These are phyloP conservation scores for Coemansia sp. DNA, from an alignment of 192 early-diverging fungal genomes.

Conservation along the genomic window DNA sequence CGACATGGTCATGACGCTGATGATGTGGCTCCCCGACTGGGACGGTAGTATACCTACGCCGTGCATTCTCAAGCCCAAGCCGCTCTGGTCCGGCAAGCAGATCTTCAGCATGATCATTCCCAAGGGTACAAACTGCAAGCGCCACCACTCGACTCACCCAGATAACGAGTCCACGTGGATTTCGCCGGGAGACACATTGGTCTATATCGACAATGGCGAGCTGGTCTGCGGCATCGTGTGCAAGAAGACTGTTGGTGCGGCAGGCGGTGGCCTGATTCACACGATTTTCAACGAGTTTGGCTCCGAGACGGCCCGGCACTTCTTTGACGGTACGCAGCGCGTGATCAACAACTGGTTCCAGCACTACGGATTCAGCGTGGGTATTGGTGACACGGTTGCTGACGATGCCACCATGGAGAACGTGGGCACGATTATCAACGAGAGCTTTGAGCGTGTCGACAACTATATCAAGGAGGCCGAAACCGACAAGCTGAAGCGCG, in stretches of 20 bases:
- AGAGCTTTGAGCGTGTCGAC: slow-evolving; percentile 76
- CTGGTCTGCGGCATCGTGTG: slow-evolving; percentile 92
- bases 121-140: slow-evolving; percentile 88
- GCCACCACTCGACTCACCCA: slow-evolving; percentile 75
- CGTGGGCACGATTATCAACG: slow-evolving; percentile 76
- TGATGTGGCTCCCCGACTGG: slow-evolving; percentile 97
- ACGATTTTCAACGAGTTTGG: slow-evolving; percentile 95
- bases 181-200: slow-evolving; percentile 87
- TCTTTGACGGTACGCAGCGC: slow-evolving; percentile 91
- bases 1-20: slow-evolving; percentile 93
- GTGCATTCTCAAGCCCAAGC: slow-evolving; percentile 92
- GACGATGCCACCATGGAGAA: slow-evolving; percentile 75
- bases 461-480: slow-evolving; percentile 82
- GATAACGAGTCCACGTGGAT: slow-evolving; percentile 77
- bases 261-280: slow-evolving; percentile 87
- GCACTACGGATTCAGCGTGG: slow-evolving; percentile 94
- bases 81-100: slow-evolving; percentile 99
- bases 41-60: slow-evolving; percentile 91
- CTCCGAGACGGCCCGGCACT: slow-evolving; percentile 78
- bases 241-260: slow-evolving; percentile 91
- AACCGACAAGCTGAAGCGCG: slow-evolving; percentile 75
- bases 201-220: slow-evolving; percentile 91
- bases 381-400: slow-evolving; percentile 98
- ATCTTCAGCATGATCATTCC: slow-evolving; percentile 91
- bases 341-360: slow-evolving; percentile 96